Conservation (phyloP, 2,329 filamentous ascomycete genomes). For the Penicillium sp. region DNA sequence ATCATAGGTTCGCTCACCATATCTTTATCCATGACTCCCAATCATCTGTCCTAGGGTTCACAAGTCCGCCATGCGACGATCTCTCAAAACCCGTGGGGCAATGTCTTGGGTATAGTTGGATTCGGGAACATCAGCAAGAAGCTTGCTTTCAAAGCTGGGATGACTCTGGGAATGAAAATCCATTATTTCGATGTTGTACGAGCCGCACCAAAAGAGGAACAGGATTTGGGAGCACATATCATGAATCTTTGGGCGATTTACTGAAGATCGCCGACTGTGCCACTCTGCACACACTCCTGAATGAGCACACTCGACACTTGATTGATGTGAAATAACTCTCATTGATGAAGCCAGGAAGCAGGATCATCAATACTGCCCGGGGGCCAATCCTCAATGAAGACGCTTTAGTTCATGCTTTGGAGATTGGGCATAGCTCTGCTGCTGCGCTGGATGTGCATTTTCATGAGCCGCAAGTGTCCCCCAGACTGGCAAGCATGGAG, state of each 20-base stretch:
- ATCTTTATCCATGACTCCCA: too few species aligned
- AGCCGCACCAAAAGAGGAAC: constrained; percentile 39
- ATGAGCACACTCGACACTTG: constrained; percentile 38
- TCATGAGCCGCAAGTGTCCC: constrained; percentile 54
- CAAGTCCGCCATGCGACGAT: too few species aligned
- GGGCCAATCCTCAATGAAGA: constrained; percentile 56
- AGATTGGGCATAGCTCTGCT: constrained; percentile 48
- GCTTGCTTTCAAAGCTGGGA: constrained; percentile 50
- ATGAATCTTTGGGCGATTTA: constrained; percentile 44
- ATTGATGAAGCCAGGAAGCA: constrained; percentile 51
- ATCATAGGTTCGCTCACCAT: too few species aligned
- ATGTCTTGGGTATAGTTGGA: constrained; percentile 56
- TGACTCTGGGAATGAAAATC: constrained; percentile 56
- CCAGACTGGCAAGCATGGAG: constrained; percentile 39
- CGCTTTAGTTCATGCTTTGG: constrained; percentile 50
- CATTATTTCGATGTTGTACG: constrained; percentile 54
- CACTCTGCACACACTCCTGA: constrained; percentile 43
- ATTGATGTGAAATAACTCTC: constrained; percentile 44
- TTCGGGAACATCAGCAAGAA: constrained; percentile 52
- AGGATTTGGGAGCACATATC: constrained; percentile 41
- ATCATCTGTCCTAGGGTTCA: too few species aligned
- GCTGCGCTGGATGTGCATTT: constrained; percentile 59
- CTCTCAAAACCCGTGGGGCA: constrained; percentile 53
- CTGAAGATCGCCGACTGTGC: constrained; percentile 46
- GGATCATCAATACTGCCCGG: constrained; percentile 56